Evolutionary conservation across 2,329 filamentous ascomycete species (phyloP).

Genomic region (Cladophialophora psammophila): DNA sequence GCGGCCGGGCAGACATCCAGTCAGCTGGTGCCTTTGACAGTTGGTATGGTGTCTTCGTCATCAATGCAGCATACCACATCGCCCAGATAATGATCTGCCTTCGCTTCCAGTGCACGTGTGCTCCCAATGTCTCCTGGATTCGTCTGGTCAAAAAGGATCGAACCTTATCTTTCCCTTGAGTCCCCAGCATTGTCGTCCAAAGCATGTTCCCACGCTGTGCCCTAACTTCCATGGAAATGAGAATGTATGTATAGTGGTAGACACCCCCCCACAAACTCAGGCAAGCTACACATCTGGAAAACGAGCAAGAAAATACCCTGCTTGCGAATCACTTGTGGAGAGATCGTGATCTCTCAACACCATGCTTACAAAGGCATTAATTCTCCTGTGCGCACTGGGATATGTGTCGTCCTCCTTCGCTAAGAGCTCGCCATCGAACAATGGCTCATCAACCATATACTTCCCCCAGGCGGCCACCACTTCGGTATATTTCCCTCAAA

Average conservation of each 20-base stretch:
- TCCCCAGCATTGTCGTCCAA: neutral
- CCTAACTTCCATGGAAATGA: neutral
- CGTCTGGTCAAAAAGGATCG: neutral
- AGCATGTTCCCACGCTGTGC: neutral
- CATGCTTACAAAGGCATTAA: neutral
- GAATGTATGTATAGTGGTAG: neutral
- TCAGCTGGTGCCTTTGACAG: neutral
- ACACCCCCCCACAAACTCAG: neutral
- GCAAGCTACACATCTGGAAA: neutral
- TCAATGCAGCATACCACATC: neutral
- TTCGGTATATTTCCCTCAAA: slow-evolving; percentile 14
- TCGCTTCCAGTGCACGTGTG: slow-evolving; percentile 13
- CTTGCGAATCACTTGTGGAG: neutral
- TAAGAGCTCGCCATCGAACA: too few species aligned
- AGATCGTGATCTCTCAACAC: neutral
- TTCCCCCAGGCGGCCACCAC: slow-evolving; percentile 16
- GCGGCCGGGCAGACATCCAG: neutral
- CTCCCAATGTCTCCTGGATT: slow-evolving; percentile 10
- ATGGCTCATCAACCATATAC: neutral
- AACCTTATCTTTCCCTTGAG: neutral
- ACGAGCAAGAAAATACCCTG: neutral
- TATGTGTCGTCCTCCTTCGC: neutral
- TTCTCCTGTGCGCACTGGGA: neutral
- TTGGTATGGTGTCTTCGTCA: neutral
- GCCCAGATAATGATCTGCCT: neutral